Conservation (phyloP, 169 alveolate genomes). For the Babesia ovis region DNA sequence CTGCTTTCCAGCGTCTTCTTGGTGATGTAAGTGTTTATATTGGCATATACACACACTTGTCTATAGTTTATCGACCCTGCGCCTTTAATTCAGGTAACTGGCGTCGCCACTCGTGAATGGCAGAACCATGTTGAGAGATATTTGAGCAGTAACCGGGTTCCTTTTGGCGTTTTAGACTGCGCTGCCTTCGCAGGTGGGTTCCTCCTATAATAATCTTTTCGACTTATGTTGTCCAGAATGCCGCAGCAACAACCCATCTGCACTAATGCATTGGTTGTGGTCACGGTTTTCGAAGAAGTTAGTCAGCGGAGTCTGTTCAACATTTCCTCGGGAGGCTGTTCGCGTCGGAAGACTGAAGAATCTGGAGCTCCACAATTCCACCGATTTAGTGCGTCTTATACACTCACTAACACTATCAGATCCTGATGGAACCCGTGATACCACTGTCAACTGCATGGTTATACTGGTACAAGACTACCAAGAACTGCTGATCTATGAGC, state of each 20-base stretch:
- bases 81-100: constrained; percentile 29
- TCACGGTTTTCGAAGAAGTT: constrained; percentile 11
- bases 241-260: constrained; percentile 16
- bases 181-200: constrained; percentile 40
- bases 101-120: neutral
- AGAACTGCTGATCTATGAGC: constrained; percentile 40
- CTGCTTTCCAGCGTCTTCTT: constrained; percentile 14
- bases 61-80: constrained; percentile 41
- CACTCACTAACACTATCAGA: neutral
- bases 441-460: neutral
- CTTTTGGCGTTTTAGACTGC: constrained; percentile 20
- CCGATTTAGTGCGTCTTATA: constrained; percentile 1
- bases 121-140: neutral
- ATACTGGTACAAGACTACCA: constrained; percentile 42
- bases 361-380: neutral
- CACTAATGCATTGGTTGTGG: constrained; percentile 39
- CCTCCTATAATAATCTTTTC: neutral
- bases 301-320: neutral
- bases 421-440: neutral
- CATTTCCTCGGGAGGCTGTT: constrained; percentile 7
- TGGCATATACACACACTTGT: neutral
- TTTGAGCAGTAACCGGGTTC: constrained; percentile 5
- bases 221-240: constrained; percentile 1
- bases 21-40: constrained; percentile 37
- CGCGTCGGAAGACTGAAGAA: constrained; percentile 1